phyloP scores from a whole-genome alignment of 108 stramenopile species.

The Cyclostephanos tholiformis region DNA sequence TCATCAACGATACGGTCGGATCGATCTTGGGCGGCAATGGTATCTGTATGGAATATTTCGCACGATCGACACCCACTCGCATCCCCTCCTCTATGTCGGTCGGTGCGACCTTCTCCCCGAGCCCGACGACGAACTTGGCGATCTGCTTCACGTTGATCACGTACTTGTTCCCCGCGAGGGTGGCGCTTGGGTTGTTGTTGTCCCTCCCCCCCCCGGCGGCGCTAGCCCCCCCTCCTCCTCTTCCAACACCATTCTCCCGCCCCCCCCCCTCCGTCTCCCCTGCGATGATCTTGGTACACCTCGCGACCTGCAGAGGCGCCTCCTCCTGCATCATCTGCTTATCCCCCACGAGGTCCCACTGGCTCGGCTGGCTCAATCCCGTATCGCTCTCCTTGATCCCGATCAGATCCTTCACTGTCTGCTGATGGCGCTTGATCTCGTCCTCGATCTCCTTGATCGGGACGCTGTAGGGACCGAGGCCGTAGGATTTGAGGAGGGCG shows the following conservation, averaged over 20 bases:
- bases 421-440: slow-evolving; percentile 94
- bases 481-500: slow-evolving; percentile 97
- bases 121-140: slow-evolving; percentile 98
- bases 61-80: slow-evolving; percentile 97
- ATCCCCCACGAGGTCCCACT: slow-evolving; percentile 99
- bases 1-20: slow-evolving; percentile 98
- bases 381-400: slow-evolving; percentile 99
- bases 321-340: slow-evolving; percentile 99
- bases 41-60: slow-evolving; percentile 98
- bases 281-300: slow-evolving; percentile 98
- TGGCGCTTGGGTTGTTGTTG: slow-evolving; percentile 20
- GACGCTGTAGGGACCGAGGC: slow-evolving; percentile 94
- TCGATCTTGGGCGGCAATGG: slow-evolving; percentile 99
- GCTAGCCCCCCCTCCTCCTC: not conserved
- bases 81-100: slow-evolving; percentile 99
- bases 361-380: slow-evolving; percentile 95
- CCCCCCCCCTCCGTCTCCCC: slow-evolving; percentile 60
- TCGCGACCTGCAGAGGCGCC: slow-evolving; percentile 95
- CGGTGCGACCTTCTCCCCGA: slow-evolving; percentile 97
- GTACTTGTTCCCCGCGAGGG: slow-evolving; percentile 86
- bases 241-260: slow-evolving; percentile 3
- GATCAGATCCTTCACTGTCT: slow-evolving; percentile 97
- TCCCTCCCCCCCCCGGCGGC: not conserved
- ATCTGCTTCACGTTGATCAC: slow-evolving; percentile 99
- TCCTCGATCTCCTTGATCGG: slow-evolving; percentile 94